phyloP scores from a whole-genome alignment of 805 yeast genomes.

The Wickerhamomyces canadensis region DNA sequence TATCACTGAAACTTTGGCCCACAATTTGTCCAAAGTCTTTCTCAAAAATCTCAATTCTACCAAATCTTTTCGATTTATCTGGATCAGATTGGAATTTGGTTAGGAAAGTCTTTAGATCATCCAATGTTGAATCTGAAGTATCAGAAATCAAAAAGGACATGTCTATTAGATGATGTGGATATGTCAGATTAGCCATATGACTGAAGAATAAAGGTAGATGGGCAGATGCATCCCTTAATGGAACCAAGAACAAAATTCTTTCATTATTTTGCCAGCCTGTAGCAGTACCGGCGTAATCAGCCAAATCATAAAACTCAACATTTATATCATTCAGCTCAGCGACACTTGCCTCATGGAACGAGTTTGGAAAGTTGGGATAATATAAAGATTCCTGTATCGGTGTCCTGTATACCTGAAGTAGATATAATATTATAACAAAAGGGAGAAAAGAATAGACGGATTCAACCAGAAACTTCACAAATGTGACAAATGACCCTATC shows the following conservation, averaged over 20 bases:
- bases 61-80: slow-evolving; percentile 61
- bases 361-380: slow-evolving; percentile 30
- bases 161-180: slow-evolving; percentile 84
- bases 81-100: slow-evolving; percentile 59
- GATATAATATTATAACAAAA: slow-evolving; percentile 9
- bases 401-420: slow-evolving; percentile 10
- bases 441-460: slow-evolving; percentile 8
- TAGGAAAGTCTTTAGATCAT: slow-evolving; percentile 51
- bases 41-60: slow-evolving; percentile 80
- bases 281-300: slow-evolving; percentile 54
- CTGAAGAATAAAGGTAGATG: slow-evolving; percentile 87
- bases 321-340: slow-evolving; percentile 26
- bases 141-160: slow-evolving; percentile 84
- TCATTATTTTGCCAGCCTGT: slow-evolving; percentile 80
- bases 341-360: slow-evolving; percentile 22
- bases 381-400: slow-evolving; percentile 14
- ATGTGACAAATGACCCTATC: neutral
- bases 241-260: slow-evolving; percentile 79
- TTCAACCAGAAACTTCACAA: neutral
- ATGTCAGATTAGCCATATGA: slow-evolving; percentile 73
- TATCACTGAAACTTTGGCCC: slow-evolving; percentile 88
- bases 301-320: slow-evolving; percentile 71
- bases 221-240: slow-evolving; percentile 85
- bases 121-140: slow-evolving; percentile 84
- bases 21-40: slow-evolving; percentile 91